Evolutionary conservation across 306 rosid species (phyloP), one percentile per base, ranked within the genome.

Genomic region (Neltuma alba): DNA sequence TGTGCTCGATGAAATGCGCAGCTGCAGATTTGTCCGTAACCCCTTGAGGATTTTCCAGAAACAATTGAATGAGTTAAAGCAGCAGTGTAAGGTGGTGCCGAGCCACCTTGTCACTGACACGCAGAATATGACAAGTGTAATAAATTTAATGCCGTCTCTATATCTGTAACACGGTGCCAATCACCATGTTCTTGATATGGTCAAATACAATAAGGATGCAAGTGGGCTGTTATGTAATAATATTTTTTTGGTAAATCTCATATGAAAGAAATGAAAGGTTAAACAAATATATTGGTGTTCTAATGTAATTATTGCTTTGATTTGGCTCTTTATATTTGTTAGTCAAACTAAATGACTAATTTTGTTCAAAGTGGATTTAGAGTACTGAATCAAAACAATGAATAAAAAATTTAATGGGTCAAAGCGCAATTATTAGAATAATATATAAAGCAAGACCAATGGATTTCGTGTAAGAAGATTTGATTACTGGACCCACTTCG

Each of bases 31-130:
- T n/a, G n/a, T n/a, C n/a, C n/a, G n/a, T n/a, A n/a, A n/a, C 40
- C 20, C 25, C 58, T 16, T 9, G 44, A 27, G 11, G 58, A 45
- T 44, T 76, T 21, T 9, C 20, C 28, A 21, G 48, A 76, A 64
- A 63, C 63, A 63, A 10, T 68, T n/a, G 80, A 67, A 38, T n/a
- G 45, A n/a, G n/a, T 41, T 66, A 66, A 70, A 74, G 55, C 8
- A 28, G 55, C 40, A 11, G 37, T 73, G 72, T 42, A 50, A 61
- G 79, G n/a, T 2, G n/a, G 76, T 77, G 33, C 83, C 81, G 64
- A 63, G 42, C 78, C 83, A 70, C 66, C 74, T 64, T 33, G 25
- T 67, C 23, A 41, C 40, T 40, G 48, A 16, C 79, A 72, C 40
- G 10, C 14, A 42, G 28, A 61, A 63, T 21, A 68, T 21, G 50